Conservation (phyloP, 2,329 filamentous ascomycete species). For the Colletotrichum incanum region DNA sequence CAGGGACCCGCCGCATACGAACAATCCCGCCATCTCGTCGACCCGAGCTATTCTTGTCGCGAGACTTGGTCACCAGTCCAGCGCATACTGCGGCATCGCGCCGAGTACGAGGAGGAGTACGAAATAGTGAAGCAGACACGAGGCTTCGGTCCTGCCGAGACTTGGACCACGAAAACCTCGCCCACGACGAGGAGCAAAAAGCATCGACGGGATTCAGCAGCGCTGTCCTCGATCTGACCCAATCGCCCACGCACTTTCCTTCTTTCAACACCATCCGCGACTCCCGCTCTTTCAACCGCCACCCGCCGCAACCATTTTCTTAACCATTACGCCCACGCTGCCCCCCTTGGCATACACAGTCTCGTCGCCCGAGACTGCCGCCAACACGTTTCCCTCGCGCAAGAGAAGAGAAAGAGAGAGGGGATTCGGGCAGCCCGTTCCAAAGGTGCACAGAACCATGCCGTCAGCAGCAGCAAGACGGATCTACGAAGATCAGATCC, state of each 20-base stretch:
- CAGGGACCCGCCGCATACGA: slow-evolving; percentile 31
- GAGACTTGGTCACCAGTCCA: slow-evolving; percentile 31
- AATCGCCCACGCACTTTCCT: slow-evolving; percentile 40
- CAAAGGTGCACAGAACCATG: slow-evolving; percentile 61
- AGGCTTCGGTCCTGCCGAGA: slow-evolving; percentile 30
- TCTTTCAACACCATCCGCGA: slow-evolving; percentile 25
- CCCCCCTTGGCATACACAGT: slow-evolving; percentile 31
- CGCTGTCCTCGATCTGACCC: slow-evolving; percentile 60
- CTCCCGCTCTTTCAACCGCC: slow-evolving; percentile 35
- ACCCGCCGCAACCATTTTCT: slow-evolving; percentile 41
- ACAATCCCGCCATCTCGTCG: slow-evolving; percentile 14
- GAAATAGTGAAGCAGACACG: background rate
- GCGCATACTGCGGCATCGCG: slow-evolving; percentile 13
- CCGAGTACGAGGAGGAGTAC: slow-evolving; percentile 38
- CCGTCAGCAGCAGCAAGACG: slow-evolving; percentile 74
- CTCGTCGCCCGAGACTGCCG: slow-evolving; percentile 42
- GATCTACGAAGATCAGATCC: slow-evolving; percentile 79
- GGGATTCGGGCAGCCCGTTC: slow-evolving; percentile 39
- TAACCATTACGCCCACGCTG: slow-evolving; percentile 36
- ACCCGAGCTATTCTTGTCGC: slow-evolving; percentile 28
- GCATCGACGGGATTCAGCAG: slow-evolving; percentile 65
- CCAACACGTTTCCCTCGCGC: slow-evolving; percentile 40
- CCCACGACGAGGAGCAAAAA: slow-evolving; percentile 31
- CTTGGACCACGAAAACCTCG: slow-evolving; percentile 25
- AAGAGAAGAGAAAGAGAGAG: slow-evolving; percentile 43